Base-by-base conservation (phyloP, 1,284 basidiomycete species). In the Cryptococcus depauperatus region DNA sequence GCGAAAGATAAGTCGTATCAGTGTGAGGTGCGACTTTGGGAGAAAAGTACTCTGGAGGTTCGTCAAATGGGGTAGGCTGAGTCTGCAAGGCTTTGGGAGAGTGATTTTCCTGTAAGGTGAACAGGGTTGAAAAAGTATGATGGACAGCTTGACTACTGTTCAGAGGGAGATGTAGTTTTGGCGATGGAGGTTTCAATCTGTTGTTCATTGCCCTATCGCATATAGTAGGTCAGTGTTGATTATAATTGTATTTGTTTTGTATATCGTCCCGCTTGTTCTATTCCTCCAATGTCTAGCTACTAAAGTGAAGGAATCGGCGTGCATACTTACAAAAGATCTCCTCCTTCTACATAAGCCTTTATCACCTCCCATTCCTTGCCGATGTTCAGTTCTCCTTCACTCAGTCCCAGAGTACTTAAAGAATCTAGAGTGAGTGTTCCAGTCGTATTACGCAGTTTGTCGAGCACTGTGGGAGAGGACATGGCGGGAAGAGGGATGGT, bases 351-450 rank as follows among this genome's bases (percentile, higher is more conserved):
- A 47, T 62, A 69, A 2, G 49, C 60, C 45, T 64, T 66, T 41
- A 62, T 49, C 21, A 45, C 43, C 14, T 56, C 59, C 67, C 67
- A 69, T 22, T 51, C 56, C 19, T 40, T 51, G n/a, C 35, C 35
- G 14, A 2, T 22, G 16, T 22, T 25, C 44, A 43, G 9, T 23
- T 26, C 7, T 33, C 26, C 7, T 26, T 44, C 10, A 21, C 32
- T 51, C 4, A 35, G 29, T 5, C 46, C 50, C 5, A 62, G 48
- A 11, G 55, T 43, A 1, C 55, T 47, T 1, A 69, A 51, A 3
- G 65, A 63, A 21, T 68, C 67, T 11, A 69, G 51, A 4, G 67
- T 68, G 13, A 69, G 51, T 5, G 65, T 68, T 1, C 59, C 62
- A 10, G 48, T 55, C 3, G 56, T 56, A 19, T 59, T 55, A 3